These are phyloP conservation scores for Arthrobotrys sinensis DNA, from an alignment of 2,329 filamentous ascomycete genomes.

Conservation along the genomic window DNA sequence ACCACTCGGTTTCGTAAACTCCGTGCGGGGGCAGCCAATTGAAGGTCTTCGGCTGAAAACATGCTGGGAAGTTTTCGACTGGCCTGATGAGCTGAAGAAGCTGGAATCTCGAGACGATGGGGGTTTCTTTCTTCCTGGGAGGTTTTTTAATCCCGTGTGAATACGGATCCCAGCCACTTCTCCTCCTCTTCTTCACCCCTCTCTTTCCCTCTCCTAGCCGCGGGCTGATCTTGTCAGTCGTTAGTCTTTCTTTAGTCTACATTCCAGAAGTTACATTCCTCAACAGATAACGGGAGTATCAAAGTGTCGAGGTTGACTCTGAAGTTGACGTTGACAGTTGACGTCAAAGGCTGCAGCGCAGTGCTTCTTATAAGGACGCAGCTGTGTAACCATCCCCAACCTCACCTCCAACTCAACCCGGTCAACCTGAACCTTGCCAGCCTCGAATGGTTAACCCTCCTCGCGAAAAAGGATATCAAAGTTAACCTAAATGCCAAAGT, in stretches of 20 bases:
- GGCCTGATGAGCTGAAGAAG: slow-evolving; percentile 13
- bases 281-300: not conserved
- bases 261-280: slow-evolving; percentile 17
- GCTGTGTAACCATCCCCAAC: slow-evolving; percentile 33
- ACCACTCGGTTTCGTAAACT: slow-evolving; percentile 33
- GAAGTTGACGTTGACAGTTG: slow-evolving; percentile 7
- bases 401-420: slow-evolving; percentile 1
- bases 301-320: slow-evolving; percentile 9
- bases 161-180: slow-evolving; percentile 43
- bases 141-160: slow-evolving; percentile 11
- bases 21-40: slow-evolving; percentile 45
- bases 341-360: not conserved
- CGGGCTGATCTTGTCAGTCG: slow-evolving; percentile 7
- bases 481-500: slow-evolving; percentile 18
- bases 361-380: slow-evolving; percentile 11
- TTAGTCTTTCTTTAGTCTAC: slow-evolving; percentile 20
- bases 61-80: slow-evolving; percentile 10
- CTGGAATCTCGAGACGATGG: slow-evolving; percentile 3
- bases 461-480: not conserved
- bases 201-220: slow-evolving; percentile 1
- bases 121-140: not conserved
- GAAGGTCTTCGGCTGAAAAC: slow-evolving; percentile 26
- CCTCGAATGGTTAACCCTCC: not conserved
- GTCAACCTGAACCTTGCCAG: not conserved
- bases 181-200: slow-evolving; percentile 8